Evolutionary conservation across 2,329 filamentous ascomycete species (phyloP).

Genomic region (Lachnellula suecica): DNA sequence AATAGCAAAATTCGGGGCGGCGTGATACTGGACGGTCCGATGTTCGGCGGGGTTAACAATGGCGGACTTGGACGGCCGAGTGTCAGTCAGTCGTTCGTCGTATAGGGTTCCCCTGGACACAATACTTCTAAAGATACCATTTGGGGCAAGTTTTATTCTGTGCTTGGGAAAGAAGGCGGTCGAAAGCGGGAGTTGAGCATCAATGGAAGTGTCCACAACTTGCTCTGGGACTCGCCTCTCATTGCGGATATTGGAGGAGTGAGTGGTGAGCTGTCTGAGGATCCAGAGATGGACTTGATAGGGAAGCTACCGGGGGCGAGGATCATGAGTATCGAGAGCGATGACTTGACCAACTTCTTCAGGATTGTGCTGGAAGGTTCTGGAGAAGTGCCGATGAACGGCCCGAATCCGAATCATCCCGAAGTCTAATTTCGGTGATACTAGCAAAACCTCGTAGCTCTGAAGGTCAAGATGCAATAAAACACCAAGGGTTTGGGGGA

Average conservation of each 20-base stretch:
- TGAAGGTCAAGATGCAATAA: too few species aligned
- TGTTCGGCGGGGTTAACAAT: conserved; percentile 25
- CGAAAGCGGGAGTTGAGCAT: not conserved
- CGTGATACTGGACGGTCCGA: conserved; percentile 36
- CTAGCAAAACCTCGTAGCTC: too few species aligned
- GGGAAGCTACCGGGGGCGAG: not conserved
- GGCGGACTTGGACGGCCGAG: not conserved
- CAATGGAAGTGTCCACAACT: not conserved
- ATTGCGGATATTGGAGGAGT: not conserved
- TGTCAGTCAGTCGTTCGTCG: conserved; percentile 7
- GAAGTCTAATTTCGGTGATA: not conserved
- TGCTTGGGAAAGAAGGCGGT: not conserved
- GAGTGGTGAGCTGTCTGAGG: not conserved
- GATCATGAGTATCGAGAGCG: not conserved
- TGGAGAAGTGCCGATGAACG: not conserved
- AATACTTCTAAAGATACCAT: not conserved
- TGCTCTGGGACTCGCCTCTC: not conserved
- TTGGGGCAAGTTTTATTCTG: not conserved
- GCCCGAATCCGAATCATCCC: not conserved
- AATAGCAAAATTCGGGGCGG: conserved; percentile 33
- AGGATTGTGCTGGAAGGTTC: not conserved
- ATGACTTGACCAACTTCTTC: not conserved
- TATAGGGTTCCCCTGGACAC: not conserved
- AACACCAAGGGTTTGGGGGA: too few species aligned
- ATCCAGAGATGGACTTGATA: not conserved